Evolutionary conservation across 1,284 basidiomycete species (phyloP).

Genomic region (Apiotrichum porosum): DNA sequence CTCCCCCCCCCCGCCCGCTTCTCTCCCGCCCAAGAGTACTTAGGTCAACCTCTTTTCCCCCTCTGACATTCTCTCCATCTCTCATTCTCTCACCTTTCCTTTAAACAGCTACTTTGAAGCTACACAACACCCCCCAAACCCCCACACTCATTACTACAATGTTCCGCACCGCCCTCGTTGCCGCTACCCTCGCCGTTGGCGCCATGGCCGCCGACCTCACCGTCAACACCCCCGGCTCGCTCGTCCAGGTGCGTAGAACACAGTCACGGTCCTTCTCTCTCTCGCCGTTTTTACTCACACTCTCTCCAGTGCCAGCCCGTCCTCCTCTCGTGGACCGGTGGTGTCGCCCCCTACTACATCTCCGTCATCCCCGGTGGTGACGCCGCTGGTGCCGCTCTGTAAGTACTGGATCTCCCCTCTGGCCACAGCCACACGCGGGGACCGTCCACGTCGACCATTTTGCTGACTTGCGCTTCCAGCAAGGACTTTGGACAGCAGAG

Average conservation of each 20-base stretch:
- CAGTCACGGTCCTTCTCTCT: background rate
- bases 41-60: too few relatives aligned
- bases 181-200: slow-evolving; percentile 11
- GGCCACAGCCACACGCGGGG: background rate
- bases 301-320: slow-evolving; percentile 37
- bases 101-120: too few relatives aligned
- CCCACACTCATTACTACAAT: background rate
- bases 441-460: too few relatives aligned
- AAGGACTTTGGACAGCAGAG: slow-evolving; percentile 17
- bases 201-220: slow-evolving; percentile 50
- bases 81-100: background rate
- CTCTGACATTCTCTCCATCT: background rate
- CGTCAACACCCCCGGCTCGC: slow-evolving; percentile 59
- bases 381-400: slow-evolving; percentile 55
- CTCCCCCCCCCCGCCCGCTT: too few relatives aligned
- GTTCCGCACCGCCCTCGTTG: background rate
- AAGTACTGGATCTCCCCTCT: slow-evolving; percentile 24
- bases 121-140: background rate
- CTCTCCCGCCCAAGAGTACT: too few relatives aligned
- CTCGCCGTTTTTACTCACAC: background rate
- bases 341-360: slow-evolving; percentile 61
- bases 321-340: slow-evolving; percentile 57
- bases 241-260: slow-evolving; percentile 23
- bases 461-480: too few relatives aligned
- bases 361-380: slow-evolving; percentile 65